Evolutionary conservation across 2,329 filamentous ascomycete species (phyloP).

Genomic region (Arthroderma uncinatum): DNA sequence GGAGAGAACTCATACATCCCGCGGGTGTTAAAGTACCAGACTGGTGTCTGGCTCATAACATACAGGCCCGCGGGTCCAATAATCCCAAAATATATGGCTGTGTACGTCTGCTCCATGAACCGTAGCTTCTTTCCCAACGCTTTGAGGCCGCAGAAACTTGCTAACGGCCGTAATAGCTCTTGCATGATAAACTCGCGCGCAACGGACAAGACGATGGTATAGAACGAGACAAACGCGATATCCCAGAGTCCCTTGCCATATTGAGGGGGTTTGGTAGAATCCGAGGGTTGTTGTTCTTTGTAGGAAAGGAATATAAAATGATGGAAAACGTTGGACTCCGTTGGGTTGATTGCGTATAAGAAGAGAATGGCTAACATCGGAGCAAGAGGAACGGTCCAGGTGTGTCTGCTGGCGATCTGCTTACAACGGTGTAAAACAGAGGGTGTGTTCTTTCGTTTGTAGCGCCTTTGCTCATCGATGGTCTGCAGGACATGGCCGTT

Average conservation of each 20-base stretch:
- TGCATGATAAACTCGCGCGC: slow-evolving; percentile 96
- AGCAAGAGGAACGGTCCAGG: slow-evolving; percentile 57
- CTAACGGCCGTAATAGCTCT: slow-evolving; percentile 66
- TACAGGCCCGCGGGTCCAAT: slow-evolving; percentile 76
- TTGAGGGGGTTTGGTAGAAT: slow-evolving; percentile 44
- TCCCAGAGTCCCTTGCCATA: slow-evolving; percentile 84
- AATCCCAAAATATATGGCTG: slow-evolving; percentile 75
- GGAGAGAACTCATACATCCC: slow-evolving; percentile 87
- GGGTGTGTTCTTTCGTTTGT: slow-evolving; percentile 35
- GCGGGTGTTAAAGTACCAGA: slow-evolving; percentile 90
- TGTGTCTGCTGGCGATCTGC: slow-evolving; percentile 39
- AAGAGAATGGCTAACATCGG: slow-evolving; percentile 53
- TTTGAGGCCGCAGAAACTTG: slow-evolving; percentile 56
- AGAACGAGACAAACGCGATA: slow-evolving; percentile 77
- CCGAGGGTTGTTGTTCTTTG: slow-evolving; percentile 46
- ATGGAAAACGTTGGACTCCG: slow-evolving; percentile 64
- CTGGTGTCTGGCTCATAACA: slow-evolving; percentile 76
- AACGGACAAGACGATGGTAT: slow-evolving; percentile 80
- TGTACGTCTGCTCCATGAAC: slow-evolving; percentile 96
- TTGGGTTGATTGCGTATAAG: slow-evolving; percentile 65
- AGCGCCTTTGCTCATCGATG: slow-evolving; percentile 8
- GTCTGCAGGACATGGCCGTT: background rate
- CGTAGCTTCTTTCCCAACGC: slow-evolving; percentile 68
- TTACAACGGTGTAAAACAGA: slow-evolving; percentile 36
- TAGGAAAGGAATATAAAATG: slow-evolving; percentile 86